Evolutionary conservation across 2,329 filamentous ascomycete genomes (phyloP).

Genomic region (Cercospora sp.): DNA sequence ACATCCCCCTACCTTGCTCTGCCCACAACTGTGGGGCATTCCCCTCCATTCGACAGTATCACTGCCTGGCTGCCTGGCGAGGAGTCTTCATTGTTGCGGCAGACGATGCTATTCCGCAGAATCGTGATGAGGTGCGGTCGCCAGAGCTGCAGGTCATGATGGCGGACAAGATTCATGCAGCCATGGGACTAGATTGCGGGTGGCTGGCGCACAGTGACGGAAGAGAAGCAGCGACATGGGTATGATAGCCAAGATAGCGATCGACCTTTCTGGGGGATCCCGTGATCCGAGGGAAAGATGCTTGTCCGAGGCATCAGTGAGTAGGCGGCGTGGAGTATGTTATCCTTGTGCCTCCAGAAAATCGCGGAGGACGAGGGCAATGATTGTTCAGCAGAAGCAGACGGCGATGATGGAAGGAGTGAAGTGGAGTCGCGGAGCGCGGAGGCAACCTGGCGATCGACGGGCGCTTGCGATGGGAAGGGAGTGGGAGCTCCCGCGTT

Average conservation of each 20-base stretch:
- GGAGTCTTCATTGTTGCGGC: too few species aligned
- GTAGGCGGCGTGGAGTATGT: not conserved
- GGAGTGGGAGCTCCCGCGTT: not conserved
- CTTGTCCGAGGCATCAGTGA: not conserved
- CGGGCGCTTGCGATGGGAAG: not conserved
- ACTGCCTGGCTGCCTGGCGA: too few species aligned
- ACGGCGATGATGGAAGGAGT: not conserved
- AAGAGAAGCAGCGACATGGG: not conserved
- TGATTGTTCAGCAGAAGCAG: not conserved
- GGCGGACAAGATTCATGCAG: too few species aligned
- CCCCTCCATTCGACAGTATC: too few species aligned
- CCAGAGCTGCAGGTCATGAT: too few species aligned
- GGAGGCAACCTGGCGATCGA: not conserved
- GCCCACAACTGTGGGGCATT: too few species aligned
- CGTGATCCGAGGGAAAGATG: not conserved
- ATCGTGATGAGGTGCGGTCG: too few species aligned
- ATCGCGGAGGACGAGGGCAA: not conserved
- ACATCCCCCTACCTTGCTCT: too few species aligned
- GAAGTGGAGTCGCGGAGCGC: not conserved
- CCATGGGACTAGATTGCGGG: not conserved
- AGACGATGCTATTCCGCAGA: too few species aligned
- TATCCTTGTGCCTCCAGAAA: not conserved
- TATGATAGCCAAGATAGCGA: not conserved
- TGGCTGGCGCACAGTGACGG: conserved; percentile 1
- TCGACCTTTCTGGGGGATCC: not conserved